phyloP scores from a whole-genome alignment of 768 basidiomycete genomes.

The Suillus tomentosus region DNA sequence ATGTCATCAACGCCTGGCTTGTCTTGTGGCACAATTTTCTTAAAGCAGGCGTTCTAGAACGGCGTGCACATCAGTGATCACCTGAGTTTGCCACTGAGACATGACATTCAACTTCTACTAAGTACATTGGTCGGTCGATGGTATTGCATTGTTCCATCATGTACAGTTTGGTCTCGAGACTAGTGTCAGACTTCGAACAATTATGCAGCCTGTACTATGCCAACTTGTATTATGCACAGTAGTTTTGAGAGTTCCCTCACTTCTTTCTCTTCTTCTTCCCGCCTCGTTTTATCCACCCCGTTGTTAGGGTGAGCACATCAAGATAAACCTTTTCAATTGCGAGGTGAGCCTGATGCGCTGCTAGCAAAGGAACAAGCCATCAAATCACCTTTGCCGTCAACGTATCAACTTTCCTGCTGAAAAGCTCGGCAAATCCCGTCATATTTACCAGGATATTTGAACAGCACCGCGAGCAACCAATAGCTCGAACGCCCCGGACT shows the following conservation, averaged over 20 bases:
- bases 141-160: neutral
- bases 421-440: slow-evolving; percentile 2
- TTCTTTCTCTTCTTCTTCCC: slow-evolving; percentile 1
- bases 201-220: neutral
- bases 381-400: slow-evolving; percentile 5
- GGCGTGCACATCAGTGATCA: neutral
- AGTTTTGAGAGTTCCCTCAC: neutral
- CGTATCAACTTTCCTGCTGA: neutral
- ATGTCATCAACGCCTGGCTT: neutral
- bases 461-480: slow-evolving; percentile 5
- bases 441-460: slow-evolving; percentile 4
- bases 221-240: neutral
- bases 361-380: neutral
- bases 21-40: neutral
- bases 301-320: too few relatives aligned
- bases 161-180: neutral
- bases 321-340: slow-evolving; percentile 16
- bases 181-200: neutral
- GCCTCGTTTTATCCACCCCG: too few relatives aligned
- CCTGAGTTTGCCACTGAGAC: neutral
- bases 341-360: neutral
- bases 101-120: neutral
- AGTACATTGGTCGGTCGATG: neutral
- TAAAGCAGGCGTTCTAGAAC: neutral
- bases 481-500: neutral